phyloP scores from a whole-genome alignment of 352 stramenopile genomes.

The Aphanomyces cochlioides region DNA sequence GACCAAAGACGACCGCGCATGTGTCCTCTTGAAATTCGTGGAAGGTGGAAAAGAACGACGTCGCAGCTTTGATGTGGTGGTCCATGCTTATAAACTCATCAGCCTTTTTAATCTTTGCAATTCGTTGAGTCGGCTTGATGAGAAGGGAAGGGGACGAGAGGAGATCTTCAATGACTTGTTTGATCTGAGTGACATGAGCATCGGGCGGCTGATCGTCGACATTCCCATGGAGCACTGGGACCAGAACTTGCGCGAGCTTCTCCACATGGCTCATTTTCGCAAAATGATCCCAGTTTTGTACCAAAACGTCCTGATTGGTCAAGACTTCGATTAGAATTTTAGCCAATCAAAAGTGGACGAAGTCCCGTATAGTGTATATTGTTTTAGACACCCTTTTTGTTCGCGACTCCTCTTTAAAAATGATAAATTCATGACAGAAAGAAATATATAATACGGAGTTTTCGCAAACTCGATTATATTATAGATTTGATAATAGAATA shows the following conservation, averaged over 20 bases:
- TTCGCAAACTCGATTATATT: too few relatives aligned
- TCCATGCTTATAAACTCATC: neutral
- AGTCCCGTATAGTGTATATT: too few relatives aligned
- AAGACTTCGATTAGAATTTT: too few relatives aligned
- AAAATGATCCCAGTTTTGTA: too few relatives aligned
- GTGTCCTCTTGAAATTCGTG: neutral
- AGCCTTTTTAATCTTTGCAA: neutral
- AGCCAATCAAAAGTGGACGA: too few relatives aligned
- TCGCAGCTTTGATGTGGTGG: neutral
- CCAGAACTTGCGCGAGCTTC: neutral
- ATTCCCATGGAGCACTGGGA: neutral
- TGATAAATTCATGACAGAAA: too few relatives aligned
- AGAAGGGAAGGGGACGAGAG: neutral
- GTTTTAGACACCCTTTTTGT: too few relatives aligned
- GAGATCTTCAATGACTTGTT: neutral
- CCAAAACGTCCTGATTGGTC: too few relatives aligned
- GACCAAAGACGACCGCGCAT: neutral
- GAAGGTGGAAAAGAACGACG: neutral
- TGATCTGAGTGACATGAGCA: neutral
- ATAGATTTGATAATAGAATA: too few relatives aligned
- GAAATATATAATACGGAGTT: too few relatives aligned
- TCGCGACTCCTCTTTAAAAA: too few relatives aligned
- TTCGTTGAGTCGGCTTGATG: neutral
- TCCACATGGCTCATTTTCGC: neutral
- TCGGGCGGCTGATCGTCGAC: neutral